Evolutionary conservation across 2,329 filamentous ascomycete species (phyloP), one percentile per base, ranked within the genome.

Genomic region (Fusarium sp.): DNA sequence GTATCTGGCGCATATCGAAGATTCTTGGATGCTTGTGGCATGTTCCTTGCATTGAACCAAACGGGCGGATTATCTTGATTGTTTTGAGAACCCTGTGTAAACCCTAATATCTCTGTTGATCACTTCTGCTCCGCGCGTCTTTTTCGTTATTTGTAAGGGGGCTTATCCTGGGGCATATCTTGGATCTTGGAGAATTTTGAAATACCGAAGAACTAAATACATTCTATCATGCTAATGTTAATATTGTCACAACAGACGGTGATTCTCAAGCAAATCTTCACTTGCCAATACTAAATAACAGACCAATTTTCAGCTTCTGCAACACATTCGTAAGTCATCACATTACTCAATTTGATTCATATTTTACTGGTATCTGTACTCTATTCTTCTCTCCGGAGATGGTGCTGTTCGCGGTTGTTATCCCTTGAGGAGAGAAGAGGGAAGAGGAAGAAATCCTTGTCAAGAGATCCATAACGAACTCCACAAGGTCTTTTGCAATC

Each of bases 391-490:
- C 36, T 9, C 8, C 26, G 11, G 15, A n/a, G 5, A 8, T 5
- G 4, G 5, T 12, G 28, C 34, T 34, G 12, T 12, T 31, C 3
- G 2, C 6, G 9, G 19, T 1, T 7, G 6, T 15, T 22, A 11
- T 22, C 11, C 19, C 19, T 12, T n/a, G 5, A 7, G 28, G 38
- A 39, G 29, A 29, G 32, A 12, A 31, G 12, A 22, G 26, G 28
- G n/a, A 13, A 40, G n/a, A 61, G 39, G 61, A 55, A 45, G n/a
- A 12, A 1, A 64, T 52, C 60, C 49, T 29, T 49, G 61, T 34
- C 34, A 9, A 7, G 10, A 44, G 46, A 6, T 34, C 35, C 50
- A 57, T 35, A 40, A 5, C 4, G 13, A 31, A 29, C 6, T 26
- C 47, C 36, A 52, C 50, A 36, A 48, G 28, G 9, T 6, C 10